A percentile compares a stretch with the other conserved stretches of the same genome.
phyloP scores from a whole-genome alignment of 2,329 filamentous ascomycete species.

The Scolecobasidium constrictum region DNA sequence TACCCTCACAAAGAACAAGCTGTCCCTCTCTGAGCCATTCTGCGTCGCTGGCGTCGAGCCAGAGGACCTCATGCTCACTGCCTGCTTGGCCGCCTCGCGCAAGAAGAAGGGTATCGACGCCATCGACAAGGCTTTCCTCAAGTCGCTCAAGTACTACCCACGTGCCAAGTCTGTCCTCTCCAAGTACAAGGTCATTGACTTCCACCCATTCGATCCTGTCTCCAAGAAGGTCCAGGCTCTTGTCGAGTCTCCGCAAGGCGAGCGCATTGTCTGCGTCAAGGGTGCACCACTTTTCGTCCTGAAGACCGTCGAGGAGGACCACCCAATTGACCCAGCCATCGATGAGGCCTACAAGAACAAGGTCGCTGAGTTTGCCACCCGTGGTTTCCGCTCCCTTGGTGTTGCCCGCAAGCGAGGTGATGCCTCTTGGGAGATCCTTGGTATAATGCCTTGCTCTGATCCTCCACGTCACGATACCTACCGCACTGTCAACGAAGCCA shows the following conservation, averaged over 20 bases:
- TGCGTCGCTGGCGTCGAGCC: slow-evolving; percentile 71
- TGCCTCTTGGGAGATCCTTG: slow-evolving; percentile 79
- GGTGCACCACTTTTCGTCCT: slow-evolving; percentile 81
- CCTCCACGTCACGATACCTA: slow-evolving; percentile 84
- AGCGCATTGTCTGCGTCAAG: slow-evolving; percentile 82
- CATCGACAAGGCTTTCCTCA: slow-evolving; percentile 91
- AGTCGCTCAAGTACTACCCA: slow-evolving; percentile 72
- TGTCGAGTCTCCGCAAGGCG: slow-evolving; percentile 72
- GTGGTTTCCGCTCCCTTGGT: slow-evolving; percentile 89
- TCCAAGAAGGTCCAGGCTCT: slow-evolving; percentile 85
- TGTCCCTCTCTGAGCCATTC: slow-evolving; percentile 77
- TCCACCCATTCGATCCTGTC: slow-evolving; percentile 83
- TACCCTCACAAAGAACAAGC: slow-evolving; percentile 89
- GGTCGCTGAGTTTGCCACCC: slow-evolving; percentile 80
- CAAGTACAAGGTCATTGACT: slow-evolving; percentile 77
- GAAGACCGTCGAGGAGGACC: slow-evolving; percentile 77
- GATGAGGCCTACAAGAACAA: slow-evolving; percentile 85
- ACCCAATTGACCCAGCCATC: slow-evolving; percentile 64
- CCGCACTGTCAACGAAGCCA: slow-evolving; percentile 82
- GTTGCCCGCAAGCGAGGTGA: slow-evolving; percentile 81
- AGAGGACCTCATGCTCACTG: slow-evolving; percentile 85
- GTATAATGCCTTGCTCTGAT: slow-evolving; percentile 90
- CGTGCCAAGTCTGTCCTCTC: slow-evolving; percentile 68
- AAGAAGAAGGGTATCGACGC: slow-evolving; percentile 95
- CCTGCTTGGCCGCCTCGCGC: slow-evolving; percentile 78